Percentiles rank a stretch among this genome's conserved stretches.
phyloP scores from a whole-genome alignment of 2,329 filamentous ascomycete genomes.

The Colletotrichum shisoi region DNA sequence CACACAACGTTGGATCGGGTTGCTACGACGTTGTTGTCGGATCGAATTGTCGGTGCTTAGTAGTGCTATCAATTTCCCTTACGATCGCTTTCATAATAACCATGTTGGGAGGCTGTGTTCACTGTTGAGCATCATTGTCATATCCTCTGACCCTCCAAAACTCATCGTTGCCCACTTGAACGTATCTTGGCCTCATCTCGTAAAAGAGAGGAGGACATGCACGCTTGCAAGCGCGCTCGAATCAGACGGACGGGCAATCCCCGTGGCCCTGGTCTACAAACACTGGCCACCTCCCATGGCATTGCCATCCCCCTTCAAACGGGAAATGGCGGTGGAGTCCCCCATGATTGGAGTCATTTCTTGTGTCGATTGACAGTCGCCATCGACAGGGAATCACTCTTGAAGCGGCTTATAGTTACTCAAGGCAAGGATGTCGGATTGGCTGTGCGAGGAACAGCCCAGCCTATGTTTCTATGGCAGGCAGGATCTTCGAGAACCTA shows the following conservation, averaged over 20 bases:
- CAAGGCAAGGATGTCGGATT: slow-evolving; percentile 18
- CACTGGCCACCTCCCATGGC: slow-evolving; percentile 4
- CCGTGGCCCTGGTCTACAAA: slow-evolving; percentile 9
- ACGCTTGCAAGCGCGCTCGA: slow-evolving; percentile 7
- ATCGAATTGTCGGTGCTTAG: not conserved
- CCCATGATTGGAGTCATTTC: slow-evolving; percentile 36
- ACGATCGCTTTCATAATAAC: slow-evolving; percentile 13
- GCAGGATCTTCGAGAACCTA: slow-evolving; percentile 4
- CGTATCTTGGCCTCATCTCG: slow-evolving; percentile 29
- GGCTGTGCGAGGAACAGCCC: slow-evolving; percentile 17
- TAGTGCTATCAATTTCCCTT: not conserved
- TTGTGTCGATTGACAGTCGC: slow-evolving; percentile 22
- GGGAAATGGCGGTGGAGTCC: slow-evolving; percentile 35
- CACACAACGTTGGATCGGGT: not conserved
- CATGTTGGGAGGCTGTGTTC: slow-evolving; percentile 7
- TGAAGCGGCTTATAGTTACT: slow-evolving; percentile 13
- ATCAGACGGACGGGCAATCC: not conserved
- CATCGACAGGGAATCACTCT: slow-evolving; percentile 24
- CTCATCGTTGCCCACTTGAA: slow-evolving; percentile 25
- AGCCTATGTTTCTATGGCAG: slow-evolving; percentile 16
- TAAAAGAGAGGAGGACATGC: slow-evolving; percentile 14
- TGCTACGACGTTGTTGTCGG: not conserved
- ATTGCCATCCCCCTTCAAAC: slow-evolving; percentile 7
- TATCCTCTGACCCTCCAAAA: slow-evolving; percentile 11
- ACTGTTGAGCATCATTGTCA: slow-evolving; percentile 17